Base-by-base conservation (phyloP, 345 rosid species). In the Syzygium grande region DNA sequence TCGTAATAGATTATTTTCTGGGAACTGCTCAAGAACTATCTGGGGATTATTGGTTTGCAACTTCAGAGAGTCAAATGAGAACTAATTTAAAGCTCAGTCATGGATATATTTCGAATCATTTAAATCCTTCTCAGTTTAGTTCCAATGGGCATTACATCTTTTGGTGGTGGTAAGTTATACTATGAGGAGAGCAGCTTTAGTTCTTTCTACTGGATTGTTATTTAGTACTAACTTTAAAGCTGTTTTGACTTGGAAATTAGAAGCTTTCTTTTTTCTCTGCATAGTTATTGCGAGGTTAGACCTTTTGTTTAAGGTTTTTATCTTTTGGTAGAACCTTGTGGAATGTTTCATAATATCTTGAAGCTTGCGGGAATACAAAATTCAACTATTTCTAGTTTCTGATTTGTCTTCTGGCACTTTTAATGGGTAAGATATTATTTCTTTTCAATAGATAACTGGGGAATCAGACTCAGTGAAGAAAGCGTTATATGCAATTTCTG, bases 401-500 rank as follows among this genome's bases (percentile, higher is more conserved):
- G 83, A 73, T 41, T 38, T 73, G 83, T 73, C 49, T 38, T 73
- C 49, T 38, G 83, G 83, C 43, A 73, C 49, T 73, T 73, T 73
- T 38, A 73, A 68, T 21, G 49, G 43, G 46, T 68, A 68, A 30
- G 46, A 34, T 11, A 68, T 73, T 38, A 10, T 73, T 84, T 61
- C 15, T 6, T 87, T 21, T 92, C 73, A 84, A 86, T 89, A 96
- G 99, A 96, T 98, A 89, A 90, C 90, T 17, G 99, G 99, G 73
- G 98, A 95, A 86, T 29, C 97, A 15, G 97, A 92, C 41, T 92
- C 97, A 7, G 98, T 96, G 88, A 96, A 91, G 93, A 96, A 93
- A 90, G 99, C 99, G 25, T 89, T 98, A 55, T 96, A 92, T 90
- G 95, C 97, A 10, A 90, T 98, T 89, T 98, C 99, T 89, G 93